Percentiles rank a stretch among this genome's conserved stretches.
Evolutionary conservation across 495 filamentous ascomycete species (phyloP).

Genomic region (Xylaria grammica): DNA sequence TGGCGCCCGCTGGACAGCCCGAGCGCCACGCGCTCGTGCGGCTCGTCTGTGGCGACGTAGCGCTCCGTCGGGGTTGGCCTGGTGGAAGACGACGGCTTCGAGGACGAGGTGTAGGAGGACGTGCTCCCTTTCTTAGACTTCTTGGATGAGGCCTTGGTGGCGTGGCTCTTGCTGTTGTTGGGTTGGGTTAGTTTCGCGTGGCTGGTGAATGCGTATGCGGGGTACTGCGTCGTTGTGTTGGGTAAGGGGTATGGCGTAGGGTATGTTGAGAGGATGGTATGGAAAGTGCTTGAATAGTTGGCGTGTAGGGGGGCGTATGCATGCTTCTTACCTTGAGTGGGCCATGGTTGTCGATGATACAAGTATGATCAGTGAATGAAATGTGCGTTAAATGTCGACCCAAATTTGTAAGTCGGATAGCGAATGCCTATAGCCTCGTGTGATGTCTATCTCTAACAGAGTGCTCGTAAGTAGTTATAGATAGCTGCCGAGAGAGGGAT

Average conservation of each 20-base stretch:
- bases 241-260: no score
- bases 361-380: background rate
- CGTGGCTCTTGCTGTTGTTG: background rate
- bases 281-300: background rate
- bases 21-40: constrained; percentile 4
- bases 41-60: background rate
- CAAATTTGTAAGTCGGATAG: background rate
- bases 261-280: no score
- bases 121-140: background rate
- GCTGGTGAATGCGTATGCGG: no score
- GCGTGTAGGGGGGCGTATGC: background rate
- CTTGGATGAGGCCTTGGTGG: background rate
- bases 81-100: background rate
- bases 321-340: background rate
- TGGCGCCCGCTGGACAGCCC: background rate
- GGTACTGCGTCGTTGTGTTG: no score
- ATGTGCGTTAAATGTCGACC: background rate
- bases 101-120: background rate
- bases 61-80: background rate
- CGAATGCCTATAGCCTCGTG: background rate
- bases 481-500: no score
- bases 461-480: no score
- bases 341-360: background rate
- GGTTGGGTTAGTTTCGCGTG: background rate
- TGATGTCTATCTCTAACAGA: background rate